Percentiles rank a stretch among this genome's conserved stretches.
phyloP scores from a whole-genome alignment of 2,329 filamentous ascomycete species.

The Arthrocladium fulminans region DNA sequence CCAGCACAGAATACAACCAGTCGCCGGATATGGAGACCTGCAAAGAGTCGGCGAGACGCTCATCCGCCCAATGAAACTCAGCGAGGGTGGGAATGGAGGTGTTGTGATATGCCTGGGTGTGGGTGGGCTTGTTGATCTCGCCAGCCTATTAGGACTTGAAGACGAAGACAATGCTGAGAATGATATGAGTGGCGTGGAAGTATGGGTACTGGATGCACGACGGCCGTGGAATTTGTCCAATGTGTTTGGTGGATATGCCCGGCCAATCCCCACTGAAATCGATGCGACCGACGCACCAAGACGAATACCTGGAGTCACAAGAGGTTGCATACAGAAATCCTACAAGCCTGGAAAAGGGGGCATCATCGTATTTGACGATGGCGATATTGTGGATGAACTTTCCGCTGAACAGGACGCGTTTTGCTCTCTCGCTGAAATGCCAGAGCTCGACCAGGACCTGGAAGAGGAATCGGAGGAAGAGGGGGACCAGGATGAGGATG shows the following conservation, averaged over 20 bases:
- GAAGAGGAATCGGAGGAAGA: slow-evolving; percentile 53
- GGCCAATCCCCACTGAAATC: slow-evolving; percentile 31
- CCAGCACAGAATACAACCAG: slow-evolving; percentile 90
- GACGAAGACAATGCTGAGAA: slow-evolving; percentile 41
- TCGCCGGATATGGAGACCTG: slow-evolving; percentile 86
- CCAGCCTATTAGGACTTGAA: slow-evolving; percentile 67
- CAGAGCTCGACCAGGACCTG: slow-evolving; percentile 69
- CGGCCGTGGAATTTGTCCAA: slow-evolving; percentile 93
- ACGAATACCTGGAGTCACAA: slow-evolving; percentile 57
- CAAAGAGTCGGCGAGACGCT: slow-evolving; percentile 68
- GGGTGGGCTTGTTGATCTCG: slow-evolving; percentile 82
- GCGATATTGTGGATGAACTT: slow-evolving; percentile 82
- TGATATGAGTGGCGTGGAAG: slow-evolving; percentile 25
- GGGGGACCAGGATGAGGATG: slow-evolving; percentile 50
- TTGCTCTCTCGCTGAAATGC: slow-evolving; percentile 79
- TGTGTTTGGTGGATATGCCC: slow-evolving; percentile 68
- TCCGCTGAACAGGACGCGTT: slow-evolving; percentile 69
- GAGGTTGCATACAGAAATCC: slow-evolving; percentile 59
- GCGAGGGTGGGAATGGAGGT: slow-evolving; percentile 73
- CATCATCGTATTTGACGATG: slow-evolving; percentile 90
- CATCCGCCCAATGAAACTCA: slow-evolving; percentile 77
- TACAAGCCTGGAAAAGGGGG: slow-evolving; percentile 77
- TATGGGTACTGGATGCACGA: slow-evolving; percentile 88
- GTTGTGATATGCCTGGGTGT: slow-evolving; percentile 88
- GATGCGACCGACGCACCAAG: slow-evolving; percentile 39